Evolutionary conservation across 257 asterid genomes (phyloP).

Genomic region (Marsdenia floribunda): DNA sequence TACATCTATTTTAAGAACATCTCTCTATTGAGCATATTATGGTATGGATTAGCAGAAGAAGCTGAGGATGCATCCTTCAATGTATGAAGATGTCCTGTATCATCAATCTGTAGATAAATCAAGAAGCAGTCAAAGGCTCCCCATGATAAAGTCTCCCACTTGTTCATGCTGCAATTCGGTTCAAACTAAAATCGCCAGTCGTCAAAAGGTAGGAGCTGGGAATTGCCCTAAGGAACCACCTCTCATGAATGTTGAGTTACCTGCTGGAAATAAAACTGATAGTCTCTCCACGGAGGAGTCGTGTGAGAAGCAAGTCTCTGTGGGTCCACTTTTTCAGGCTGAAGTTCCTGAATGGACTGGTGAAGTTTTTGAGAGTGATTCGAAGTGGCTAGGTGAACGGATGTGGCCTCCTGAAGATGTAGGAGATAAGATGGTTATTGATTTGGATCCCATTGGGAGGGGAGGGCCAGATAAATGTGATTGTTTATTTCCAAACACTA

Average conservation of each 20-base stretch:
- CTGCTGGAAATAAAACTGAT: slow-evolving; percentile 14
- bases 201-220: slow-evolving; percentile 25
- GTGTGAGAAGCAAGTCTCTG: slow-evolving; percentile 25
- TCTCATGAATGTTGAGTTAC: slow-evolving; percentile 14
- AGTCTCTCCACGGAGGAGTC: slow-evolving; percentile 19
- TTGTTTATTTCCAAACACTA: slow-evolving; percentile 43
- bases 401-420: slow-evolving; percentile 49
- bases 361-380: slow-evolving; percentile 35
- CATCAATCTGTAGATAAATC: slow-evolving; percentile 34
- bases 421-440: slow-evolving; percentile 9
- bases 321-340: slow-evolving; percentile 57
- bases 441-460: slow-evolving; percentile 35
- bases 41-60: slow-evolving; percentile 41
- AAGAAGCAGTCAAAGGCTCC: slow-evolving; percentile 50
- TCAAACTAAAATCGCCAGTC: slow-evolving; percentile 19
- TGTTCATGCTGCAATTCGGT: slow-evolving; percentile 44
- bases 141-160: slow-evolving; percentile 21
- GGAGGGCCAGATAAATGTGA: slow-evolving; percentile 42
- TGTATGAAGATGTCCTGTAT: slow-evolving; percentile 44
- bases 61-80: slow-evolving; percentile 58
- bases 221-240: slow-evolving; percentile 21
- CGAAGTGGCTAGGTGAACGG: slow-evolving; percentile 74
- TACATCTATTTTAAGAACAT: neutral
- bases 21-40: slow-evolving; percentile 8
- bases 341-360: slow-evolving; percentile 70